These are phyloP conservation scores for Aspergillus jensenii DNA, from an alignment of 2,329 filamentous ascomycete species.

Conservation along the genomic window DNA sequence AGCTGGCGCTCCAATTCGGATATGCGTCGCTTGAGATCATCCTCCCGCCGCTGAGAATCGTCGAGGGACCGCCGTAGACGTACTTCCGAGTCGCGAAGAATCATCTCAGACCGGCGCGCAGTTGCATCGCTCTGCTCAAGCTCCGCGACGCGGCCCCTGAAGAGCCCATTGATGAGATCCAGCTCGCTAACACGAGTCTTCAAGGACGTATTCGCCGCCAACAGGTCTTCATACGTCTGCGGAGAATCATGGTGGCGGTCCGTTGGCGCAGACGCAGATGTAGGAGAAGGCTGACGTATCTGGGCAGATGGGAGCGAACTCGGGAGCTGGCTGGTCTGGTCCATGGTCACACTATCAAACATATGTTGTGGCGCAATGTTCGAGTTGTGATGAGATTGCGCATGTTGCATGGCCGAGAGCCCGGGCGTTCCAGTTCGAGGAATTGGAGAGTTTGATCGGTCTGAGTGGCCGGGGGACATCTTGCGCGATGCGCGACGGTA, in stretches of 20 bases:
- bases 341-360: conserved; percentile 70
- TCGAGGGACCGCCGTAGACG: conserved; percentile 66
- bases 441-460: conserved; percentile 74
- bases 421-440: conserved; percentile 77
- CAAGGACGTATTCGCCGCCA: conserved; percentile 78
- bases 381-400: conserved; percentile 62
- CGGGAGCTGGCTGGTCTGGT: conserved; percentile 63
- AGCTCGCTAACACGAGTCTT: conserved; percentile 94
- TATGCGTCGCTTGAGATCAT: conserved; percentile 77
- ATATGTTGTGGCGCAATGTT: conserved; percentile 73
- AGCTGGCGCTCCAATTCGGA: conserved; percentile 69
- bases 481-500: conserved; percentile 70
- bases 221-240: conserved; percentile 76
- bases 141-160: conserved; percentile 70
- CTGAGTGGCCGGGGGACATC: conserved; percentile 68
- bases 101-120: conserved; percentile 60
- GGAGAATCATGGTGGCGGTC: conserved; percentile 67
- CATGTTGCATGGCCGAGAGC: conserved; percentile 53
- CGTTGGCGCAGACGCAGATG: conserved; percentile 57
- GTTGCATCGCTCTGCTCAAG: conserved; percentile 74
- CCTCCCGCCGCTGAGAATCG: conserved; percentile 74
- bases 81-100: conserved; percentile 54
- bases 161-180: conserved; percentile 88
- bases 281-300: conserved; percentile 59
- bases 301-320: conserved; percentile 53